Conservation (phyloP, 305 asterid genomes). For the Fraxinus albicans region DNA sequence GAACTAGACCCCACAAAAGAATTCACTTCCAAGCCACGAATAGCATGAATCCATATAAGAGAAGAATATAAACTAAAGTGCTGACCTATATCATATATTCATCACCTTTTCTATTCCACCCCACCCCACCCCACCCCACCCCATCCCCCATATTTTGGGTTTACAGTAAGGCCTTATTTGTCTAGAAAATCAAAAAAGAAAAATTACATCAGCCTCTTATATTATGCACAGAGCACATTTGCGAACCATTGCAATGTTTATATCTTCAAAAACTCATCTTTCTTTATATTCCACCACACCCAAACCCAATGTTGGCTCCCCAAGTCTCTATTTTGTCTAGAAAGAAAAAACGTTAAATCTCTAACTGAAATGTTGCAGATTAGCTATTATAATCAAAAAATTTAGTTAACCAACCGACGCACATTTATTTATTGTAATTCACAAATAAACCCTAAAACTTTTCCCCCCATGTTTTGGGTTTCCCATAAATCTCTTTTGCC, state of each 20-base stretch:
- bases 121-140: not conserved
- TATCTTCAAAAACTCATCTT: not conserved
- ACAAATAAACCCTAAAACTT: not conserved
- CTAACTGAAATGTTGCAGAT: not conserved
- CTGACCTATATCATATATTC: not conserved
- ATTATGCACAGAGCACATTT: not conserved
- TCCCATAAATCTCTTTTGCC: not conserved
- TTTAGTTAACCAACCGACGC: not conserved
- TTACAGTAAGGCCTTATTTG: not conserved
- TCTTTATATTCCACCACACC: not conserved
- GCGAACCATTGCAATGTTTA: not conserved
- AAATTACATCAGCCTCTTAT: not conserved
- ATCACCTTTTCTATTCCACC: not conserved
- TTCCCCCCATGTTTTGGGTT: not conserved
- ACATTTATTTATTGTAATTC: not conserved
- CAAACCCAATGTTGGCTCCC: not conserved
- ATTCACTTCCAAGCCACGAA: not conserved
- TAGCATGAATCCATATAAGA: not conserved
- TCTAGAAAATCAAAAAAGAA: not conserved
- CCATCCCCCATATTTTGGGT: not conserved
- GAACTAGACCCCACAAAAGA: not conserved
- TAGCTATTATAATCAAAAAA: not conserved
- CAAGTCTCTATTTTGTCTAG: not conserved
- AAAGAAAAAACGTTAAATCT: not conserved
- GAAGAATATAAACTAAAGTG: not conserved